These are phyloP conservation scores for Tetracladium marchalianum DNA, from an alignment of 495 filamentous ascomycete species.

Conservation along the genomic window DNA sequence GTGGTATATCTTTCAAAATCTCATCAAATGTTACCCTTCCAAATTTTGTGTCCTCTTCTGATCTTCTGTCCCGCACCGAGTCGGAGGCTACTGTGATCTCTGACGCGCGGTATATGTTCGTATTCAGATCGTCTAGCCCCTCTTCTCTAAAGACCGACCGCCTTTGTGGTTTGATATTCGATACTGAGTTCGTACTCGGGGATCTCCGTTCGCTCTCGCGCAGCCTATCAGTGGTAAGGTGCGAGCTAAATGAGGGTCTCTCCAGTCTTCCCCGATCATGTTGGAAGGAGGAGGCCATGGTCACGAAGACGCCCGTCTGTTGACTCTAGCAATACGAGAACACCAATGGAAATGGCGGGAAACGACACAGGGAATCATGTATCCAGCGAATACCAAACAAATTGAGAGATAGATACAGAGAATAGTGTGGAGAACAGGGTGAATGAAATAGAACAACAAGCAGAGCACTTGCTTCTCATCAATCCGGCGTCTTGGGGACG, in stretches of 20 bases:
- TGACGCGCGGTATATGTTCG: slow-evolving; percentile 6
- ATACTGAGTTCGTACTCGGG: slow-evolving; percentile 22
- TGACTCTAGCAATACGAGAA: too few species aligned
- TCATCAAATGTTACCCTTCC: slow-evolving; percentile 3
- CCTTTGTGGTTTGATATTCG: slow-evolving; percentile 28
- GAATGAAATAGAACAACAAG: too few species aligned
- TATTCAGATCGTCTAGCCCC: slow-evolving; percentile 28
- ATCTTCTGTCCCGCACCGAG: background rate
- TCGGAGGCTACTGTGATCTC: background rate
- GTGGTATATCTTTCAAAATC: background rate
- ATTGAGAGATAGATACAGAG: too few species aligned
- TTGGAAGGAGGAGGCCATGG: too few species aligned
- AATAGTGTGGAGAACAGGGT: too few species aligned
- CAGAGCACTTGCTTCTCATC: too few species aligned
- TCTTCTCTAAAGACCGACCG: slow-evolving; percentile 37
- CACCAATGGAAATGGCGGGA: too few species aligned
- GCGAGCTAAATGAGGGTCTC: slow-evolving; percentile 36
- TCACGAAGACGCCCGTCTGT: too few species aligned
- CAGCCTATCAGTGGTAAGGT: slow-evolving; percentile 32
- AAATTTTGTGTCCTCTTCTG: slow-evolving; percentile 11
- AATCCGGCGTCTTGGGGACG: too few species aligned
- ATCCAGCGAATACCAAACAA: too few species aligned
- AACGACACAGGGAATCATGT: too few species aligned
- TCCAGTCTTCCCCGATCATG: background rate
- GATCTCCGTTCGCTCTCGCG: slow-evolving; percentile 28